These are phyloP conservation scores for Penicillium polonicum DNA, from an alignment of 2,329 filamentous ascomycete species.

Conservation along the genomic window DNA sequence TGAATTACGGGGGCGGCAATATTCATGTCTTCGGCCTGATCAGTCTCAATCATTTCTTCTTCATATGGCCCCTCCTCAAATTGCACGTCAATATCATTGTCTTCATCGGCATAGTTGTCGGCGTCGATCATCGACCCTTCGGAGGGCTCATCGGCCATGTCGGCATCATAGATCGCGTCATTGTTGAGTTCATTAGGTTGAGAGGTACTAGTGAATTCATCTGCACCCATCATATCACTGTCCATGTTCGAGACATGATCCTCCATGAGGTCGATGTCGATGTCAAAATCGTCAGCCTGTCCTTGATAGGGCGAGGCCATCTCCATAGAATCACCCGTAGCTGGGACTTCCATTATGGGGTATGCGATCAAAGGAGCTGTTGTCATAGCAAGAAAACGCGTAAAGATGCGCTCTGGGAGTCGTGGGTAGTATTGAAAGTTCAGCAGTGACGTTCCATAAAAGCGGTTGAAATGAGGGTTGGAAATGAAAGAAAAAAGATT, in stretches of 20 bases:
- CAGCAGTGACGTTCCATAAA: constrained; percentile 12
- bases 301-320: constrained; percentile 43
- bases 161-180: constrained; percentile 42
- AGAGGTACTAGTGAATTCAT: constrained; percentile 38
- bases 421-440: constrained; percentile 20
- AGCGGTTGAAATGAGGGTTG: neutral
- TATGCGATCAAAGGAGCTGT: constrained; percentile 31
- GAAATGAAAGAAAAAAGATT: neutral
- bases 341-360: constrained; percentile 39
- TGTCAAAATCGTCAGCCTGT: constrained; percentile 54
- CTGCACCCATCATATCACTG: constrained; percentile 43
- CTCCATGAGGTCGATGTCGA: constrained; percentile 59
- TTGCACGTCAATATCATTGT: constrained; percentile 33
- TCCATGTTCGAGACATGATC: constrained; percentile 61
- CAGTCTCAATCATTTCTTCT: constrained; percentile 43
- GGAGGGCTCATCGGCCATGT: constrained; percentile 48
- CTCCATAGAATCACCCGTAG: constrained; percentile 46
- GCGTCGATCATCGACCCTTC: constrained; percentile 41
- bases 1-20: constrained; percentile 27
- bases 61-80: constrained; percentile 36
- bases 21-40: constrained; percentile 38
- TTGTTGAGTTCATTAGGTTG: constrained; percentile 33
- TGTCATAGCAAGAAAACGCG: constrained; percentile 35
- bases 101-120: constrained; percentile 29
- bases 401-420: constrained; percentile 2